Conservation (phyloP, 2,329 filamentous ascomycete genomes). For the Atkinsonella hypoxylon region DNA sequence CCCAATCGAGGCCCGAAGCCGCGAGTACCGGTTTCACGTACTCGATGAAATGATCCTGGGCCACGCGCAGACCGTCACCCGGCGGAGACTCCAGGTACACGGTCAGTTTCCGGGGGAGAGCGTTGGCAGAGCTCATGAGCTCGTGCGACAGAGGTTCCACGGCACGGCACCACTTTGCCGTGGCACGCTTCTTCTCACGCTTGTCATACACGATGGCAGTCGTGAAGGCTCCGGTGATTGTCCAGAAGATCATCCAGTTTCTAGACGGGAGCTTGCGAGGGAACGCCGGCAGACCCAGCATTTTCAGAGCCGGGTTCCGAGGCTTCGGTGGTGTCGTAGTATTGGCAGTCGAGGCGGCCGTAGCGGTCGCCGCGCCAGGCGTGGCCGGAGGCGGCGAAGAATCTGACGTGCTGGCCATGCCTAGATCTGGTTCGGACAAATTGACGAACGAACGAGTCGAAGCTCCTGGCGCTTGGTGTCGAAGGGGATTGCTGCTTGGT, state of each 20-base stretch:
- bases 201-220: conserved; percentile 83
- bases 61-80: conserved; percentile 67
- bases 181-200: conserved; percentile 73
- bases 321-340: conserved; percentile 21
- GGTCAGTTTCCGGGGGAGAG: conserved; percentile 72
- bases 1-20: conserved; percentile 85
- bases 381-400: background rate
- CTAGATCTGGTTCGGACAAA: background rate
- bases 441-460: background rate
- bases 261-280: conserved; percentile 79
- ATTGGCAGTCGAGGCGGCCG: conserved; percentile 12
- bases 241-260: conserved; percentile 95
- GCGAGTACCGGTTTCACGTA: conserved; percentile 91
- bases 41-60: conserved; percentile 92
- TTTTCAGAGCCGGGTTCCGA: conserved; percentile 61
- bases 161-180: conserved; percentile 73
- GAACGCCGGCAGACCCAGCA: conserved; percentile 77
- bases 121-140: conserved; percentile 51
- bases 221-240: conserved; percentile 64
- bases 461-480: background rate
- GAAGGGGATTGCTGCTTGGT: background rate
- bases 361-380: conserved; percentile 7
- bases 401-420: background rate
- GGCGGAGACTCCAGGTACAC: conserved; percentile 80
- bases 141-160: conserved; percentile 78